Conservation (phyloP, 768 basidiomycete species). For the Lactarius akahatsu region DNA sequence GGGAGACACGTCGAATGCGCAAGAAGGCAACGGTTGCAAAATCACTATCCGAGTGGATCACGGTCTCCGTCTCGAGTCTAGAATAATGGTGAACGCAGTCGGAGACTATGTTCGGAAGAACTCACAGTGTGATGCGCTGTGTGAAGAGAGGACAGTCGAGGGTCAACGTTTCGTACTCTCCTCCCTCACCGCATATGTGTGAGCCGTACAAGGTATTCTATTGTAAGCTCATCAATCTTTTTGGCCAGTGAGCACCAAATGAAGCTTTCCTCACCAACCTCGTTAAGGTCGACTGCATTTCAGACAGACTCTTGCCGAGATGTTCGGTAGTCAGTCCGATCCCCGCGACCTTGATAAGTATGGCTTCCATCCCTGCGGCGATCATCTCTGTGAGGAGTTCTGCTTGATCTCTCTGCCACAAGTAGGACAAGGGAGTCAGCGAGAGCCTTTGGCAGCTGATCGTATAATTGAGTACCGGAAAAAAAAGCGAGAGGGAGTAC, state of each 20-base stretch:
- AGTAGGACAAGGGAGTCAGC: constrained; percentile 77
- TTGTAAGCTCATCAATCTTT: not conserved
- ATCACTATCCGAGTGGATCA: constrained; percentile 76
- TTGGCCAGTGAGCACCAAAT: constrained; percentile 2
- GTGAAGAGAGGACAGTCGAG: constrained; percentile 90
- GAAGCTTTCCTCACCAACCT: constrained; percentile 56
- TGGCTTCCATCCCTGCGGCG: constrained; percentile 67
- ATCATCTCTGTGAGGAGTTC: constrained; percentile 88
- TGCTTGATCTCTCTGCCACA: constrained; percentile 93
- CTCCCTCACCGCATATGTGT: constrained; percentile 96
- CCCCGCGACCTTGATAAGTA: constrained; percentile 95
- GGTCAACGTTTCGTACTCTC: constrained; percentile 95
- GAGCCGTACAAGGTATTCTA: constrained; percentile 83
- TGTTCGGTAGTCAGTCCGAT: constrained; percentile 79
- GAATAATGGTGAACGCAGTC: constrained; percentile 10
- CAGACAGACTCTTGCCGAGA: constrained; percentile 69
- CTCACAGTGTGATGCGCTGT: constrained; percentile 66
- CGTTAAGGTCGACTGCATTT: constrained; percentile 71
- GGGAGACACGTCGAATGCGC: constrained; percentile 65
- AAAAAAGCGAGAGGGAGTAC: constrained; percentile 31
- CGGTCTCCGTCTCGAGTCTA: constrained; percentile 64
- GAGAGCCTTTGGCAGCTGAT: constrained; percentile 75
- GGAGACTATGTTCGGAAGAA: constrained; percentile 1
- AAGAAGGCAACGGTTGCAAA: constrained; percentile 92
- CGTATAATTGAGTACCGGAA: not conserved